Conservation (phyloP, 2,329 filamentous ascomycete genomes). For the Chrysoporthe cubensis region DNA sequence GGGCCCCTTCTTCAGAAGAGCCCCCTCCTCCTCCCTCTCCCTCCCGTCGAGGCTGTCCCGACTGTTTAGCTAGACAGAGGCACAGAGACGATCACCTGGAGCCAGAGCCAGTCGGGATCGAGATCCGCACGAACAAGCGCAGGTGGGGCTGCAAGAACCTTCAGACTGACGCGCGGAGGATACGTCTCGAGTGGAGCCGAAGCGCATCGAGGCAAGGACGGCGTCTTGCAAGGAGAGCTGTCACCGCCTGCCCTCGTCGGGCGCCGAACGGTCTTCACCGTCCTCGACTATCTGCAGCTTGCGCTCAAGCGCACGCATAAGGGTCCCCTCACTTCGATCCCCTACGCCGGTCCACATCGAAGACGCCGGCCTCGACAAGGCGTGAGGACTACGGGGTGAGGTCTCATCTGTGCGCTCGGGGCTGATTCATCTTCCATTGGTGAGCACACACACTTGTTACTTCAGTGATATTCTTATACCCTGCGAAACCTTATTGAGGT, state of each 20-base stretch:
- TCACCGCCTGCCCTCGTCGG: too few species aligned
- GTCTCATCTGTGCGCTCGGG: neutral
- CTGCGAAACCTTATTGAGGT: neutral
- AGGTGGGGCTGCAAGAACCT: neutral
- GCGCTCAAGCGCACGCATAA: neutral
- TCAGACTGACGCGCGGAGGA: conserved; percentile 12
- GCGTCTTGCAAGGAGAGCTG: neutral
- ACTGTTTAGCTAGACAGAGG: neutral
- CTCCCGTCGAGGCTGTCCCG: neutral
- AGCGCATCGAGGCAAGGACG: neutral
- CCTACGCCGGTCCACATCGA: conserved; percentile 2
- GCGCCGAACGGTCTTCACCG: neutral
- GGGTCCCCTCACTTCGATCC: neutral
- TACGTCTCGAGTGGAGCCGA: neutral
- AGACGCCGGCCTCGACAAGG: neutral
- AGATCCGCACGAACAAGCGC: neutral
- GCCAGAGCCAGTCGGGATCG: neutral
- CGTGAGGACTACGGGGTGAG: too few species aligned
- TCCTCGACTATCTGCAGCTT: conserved; percentile 25
- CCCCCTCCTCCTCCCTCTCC: neutral
- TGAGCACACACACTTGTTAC: neutral
- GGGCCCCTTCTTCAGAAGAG: neutral
- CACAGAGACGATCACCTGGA: too few species aligned
- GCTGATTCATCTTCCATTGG: neutral
- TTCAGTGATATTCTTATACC: neutral